Conservation (phyloP, 257 asterid species). For the Capsicum chinense region DNA sequence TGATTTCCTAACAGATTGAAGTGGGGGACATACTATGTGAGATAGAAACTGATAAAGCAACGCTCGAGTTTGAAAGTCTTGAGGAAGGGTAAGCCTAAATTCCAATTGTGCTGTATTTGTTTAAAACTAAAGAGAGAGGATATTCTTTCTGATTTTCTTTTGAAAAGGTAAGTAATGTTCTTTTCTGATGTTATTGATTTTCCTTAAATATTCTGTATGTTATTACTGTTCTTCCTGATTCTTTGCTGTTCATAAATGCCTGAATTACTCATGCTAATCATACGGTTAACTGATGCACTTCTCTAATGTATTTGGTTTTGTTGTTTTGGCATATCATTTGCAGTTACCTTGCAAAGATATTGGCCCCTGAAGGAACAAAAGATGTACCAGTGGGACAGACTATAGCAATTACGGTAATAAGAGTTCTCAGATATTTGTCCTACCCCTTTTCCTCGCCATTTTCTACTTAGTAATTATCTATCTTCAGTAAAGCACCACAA, state of each 20-base stretch:
- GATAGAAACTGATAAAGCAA: conserved; percentile 99
- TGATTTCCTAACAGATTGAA: conserved; percentile 67
- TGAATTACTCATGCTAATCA: neutral
- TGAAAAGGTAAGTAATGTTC: neutral
- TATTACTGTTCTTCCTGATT: neutral
- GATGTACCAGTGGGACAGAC: conserved; percentile 98
- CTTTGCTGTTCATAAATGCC: conserved; percentile 16
- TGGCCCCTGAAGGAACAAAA: conserved; percentile 94
- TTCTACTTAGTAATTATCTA: conserved; percentile 6
- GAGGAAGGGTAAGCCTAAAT: conserved; percentile 82
- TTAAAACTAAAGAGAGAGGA: neutral
- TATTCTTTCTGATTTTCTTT: neutral
- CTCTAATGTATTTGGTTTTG: conserved; percentile 20
- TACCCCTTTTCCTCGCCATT: neutral
- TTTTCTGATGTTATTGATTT: neutral
- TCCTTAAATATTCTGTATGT: neutral
- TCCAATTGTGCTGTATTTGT: conserved; percentile 35
- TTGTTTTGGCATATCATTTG: conserved; percentile 32
- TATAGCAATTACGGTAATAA: conserved; percentile 89
- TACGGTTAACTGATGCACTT: neutral
- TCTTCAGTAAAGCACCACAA: neutral
- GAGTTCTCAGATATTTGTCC: conserved; percentile 36
- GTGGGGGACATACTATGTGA: conserved; percentile 95
- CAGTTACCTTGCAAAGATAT: conserved; percentile 94
- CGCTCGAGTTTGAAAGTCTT: conserved; percentile 90